Evolutionary conservation across 2,329 filamentous ascomycete genomes (phyloP).

Genomic region (Ceratocystis smalleyi): DNA sequence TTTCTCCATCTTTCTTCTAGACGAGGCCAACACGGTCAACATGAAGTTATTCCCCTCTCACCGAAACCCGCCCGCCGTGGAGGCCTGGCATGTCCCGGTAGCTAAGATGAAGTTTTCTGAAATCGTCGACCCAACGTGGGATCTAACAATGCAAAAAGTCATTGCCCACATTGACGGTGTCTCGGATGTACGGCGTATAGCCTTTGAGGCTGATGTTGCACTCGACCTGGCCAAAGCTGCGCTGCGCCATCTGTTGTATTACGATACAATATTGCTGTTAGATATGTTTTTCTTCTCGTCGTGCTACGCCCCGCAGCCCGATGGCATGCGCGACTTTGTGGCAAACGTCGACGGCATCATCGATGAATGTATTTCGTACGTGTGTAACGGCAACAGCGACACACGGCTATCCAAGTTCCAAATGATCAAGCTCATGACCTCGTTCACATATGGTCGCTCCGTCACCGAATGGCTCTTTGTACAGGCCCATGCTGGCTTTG

Average conservation of each 20-base stretch:
- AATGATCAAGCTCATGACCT: conserved; percentile 71
- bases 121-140: conserved; percentile 53
- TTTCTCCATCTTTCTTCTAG: conserved; percentile 27
- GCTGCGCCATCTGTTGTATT: conserved; percentile 79
- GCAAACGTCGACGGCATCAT: conserved; percentile 58
- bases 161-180: conserved; percentile 81
- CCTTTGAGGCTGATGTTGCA: conserved; percentile 70
- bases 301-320: conserved; percentile 65
- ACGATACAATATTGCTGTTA: conserved; percentile 75
- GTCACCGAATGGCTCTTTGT: conserved; percentile 73
- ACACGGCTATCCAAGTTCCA: conserved; percentile 40
- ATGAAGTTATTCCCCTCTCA: conserved; percentile 88
- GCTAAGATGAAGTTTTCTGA: conserved; percentile 49
- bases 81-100: conserved; percentile 82
- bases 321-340: conserved; percentile 62
- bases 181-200: conserved; percentile 75
- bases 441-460: conserved; percentile 68
- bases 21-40: conserved; percentile 87
- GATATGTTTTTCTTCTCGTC: conserved; percentile 92
- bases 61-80: conserved; percentile 58
- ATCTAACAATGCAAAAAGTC: conserved; percentile 63
- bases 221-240: conserved; percentile 74
- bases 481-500: conserved; percentile 49
- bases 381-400: conserved; percentile 35
- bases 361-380: conserved; percentile 76